A percentile compares a stretch with the other conserved stretches of the same genome.
phyloP scores from a whole-genome alignment of 305 asterid genomes.

The Withania somnifera region DNA sequence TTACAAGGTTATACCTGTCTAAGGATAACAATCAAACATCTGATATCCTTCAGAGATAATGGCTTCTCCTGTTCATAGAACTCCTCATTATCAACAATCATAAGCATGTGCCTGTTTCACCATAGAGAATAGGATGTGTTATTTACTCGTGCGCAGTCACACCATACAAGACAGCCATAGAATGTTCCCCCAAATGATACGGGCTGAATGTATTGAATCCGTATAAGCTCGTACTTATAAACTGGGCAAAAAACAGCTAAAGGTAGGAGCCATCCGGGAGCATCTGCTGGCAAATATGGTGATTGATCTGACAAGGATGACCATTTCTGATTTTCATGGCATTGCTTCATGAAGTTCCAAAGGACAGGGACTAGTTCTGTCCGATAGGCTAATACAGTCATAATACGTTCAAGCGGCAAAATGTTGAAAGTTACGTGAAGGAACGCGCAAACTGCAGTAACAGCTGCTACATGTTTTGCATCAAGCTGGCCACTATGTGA shows the following conservation, averaged over 20 bases:
- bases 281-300: conserved; percentile 51
- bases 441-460: conserved; percentile 84
- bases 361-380: conserved; percentile 75
- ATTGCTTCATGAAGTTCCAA: conserved; percentile 84
- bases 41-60: conserved; percentile 63
- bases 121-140: conserved; percentile 4
- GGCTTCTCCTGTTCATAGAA: conserved; percentile 95
- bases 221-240: conserved; percentile 62
- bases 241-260: conserved; percentile 93
- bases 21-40: conserved; percentile 67
- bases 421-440: conserved; percentile 66
- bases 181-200: background rate
- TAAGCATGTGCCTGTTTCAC: conserved; percentile 85
- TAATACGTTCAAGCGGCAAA: conserved; percentile 75
- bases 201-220: background rate
- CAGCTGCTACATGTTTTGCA: conserved; percentile 59
- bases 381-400: conserved; percentile 91
- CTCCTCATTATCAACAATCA: conserved; percentile 91
- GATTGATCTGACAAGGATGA: conserved; percentile 63
- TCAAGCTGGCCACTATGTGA: conserved; percentile 36
- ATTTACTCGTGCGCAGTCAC: conserved; percentile 11
- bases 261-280: conserved; percentile 85
- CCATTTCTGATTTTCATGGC: conserved; percentile 75
- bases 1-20: conserved; percentile 58
- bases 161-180: background rate